A percentile compares a stretch with the other conserved stretches of the same genome.
These are phyloP conservation scores for Myxozyma neglecta DNA, from an alignment of 805 yeast species.

Conservation along the genomic window DNA sequence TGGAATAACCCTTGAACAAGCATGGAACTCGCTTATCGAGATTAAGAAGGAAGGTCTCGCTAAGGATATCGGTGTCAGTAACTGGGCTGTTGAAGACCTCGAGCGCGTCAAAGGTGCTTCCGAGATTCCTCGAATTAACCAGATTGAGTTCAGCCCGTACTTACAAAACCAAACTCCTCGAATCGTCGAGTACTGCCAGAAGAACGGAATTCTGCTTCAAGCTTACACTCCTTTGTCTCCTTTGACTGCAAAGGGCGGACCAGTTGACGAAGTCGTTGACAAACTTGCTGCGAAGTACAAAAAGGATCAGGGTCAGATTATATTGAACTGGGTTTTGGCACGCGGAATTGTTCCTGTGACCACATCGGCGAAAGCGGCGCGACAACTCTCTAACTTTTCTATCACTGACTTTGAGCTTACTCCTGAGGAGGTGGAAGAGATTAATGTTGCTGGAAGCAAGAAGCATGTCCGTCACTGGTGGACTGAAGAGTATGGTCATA, in stretches of 20 bases:
- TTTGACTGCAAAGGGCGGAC: background rate
- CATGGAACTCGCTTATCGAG: conserved; percentile 43
- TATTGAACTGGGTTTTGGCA: conserved; percentile 58
- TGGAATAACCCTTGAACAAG: conserved; percentile 27
- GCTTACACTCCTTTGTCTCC: conserved; percentile 82
- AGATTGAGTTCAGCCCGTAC: conserved; percentile 74
- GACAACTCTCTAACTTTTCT: conserved; percentile 51
- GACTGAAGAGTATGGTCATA: no score
- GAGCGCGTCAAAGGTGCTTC: conserved; percentile 49
- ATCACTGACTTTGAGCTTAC: conserved; percentile 42
- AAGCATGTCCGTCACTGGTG: no score
- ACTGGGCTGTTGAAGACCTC: conserved; percentile 39
- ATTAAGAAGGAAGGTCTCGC: conserved; percentile 43
- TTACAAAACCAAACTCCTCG: conserved; percentile 72
- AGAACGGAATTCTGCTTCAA: conserved; percentile 57
- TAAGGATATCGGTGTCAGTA: conserved; percentile 37
- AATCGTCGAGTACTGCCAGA: conserved; percentile 52
- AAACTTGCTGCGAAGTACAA: conserved; percentile 58
- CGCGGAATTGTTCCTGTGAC: conserved; percentile 65
- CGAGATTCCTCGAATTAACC: conserved; percentile 71
- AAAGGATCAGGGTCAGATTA: conserved; percentile 52
- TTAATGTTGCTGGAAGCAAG: conserved; percentile 32
- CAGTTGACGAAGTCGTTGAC: conserved; percentile 51
- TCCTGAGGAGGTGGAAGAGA: conserved; percentile 44
- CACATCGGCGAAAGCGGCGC: conserved; percentile 63